Base-by-base conservation (phyloP, 208 protist species). In the Trypanosoma brucei region DNA sequence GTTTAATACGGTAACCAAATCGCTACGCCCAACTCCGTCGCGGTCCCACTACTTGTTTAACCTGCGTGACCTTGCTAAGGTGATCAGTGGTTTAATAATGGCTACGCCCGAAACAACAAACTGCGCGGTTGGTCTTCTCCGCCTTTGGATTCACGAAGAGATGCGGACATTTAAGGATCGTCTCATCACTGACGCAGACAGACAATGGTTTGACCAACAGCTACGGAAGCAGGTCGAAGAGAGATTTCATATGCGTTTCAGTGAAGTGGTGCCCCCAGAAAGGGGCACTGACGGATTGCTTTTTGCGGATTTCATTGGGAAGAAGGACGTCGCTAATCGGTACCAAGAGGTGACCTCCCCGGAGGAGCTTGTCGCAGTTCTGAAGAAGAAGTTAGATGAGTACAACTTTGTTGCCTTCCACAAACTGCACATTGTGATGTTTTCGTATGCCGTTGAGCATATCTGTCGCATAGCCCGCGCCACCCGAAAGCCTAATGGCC, bases 11-110 rank as follows among this genome's bases (percentile, higher is more conserved):
- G 93, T 98, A 40, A 76, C 76, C 52, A 76, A 78, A 39, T 95
- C 98, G 67, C 83, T 99, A 31, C 90, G 98, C 31, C 98, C 98
- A 37, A 99, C 97, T 0, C 98, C 98, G 3, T 59, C 92, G 3
- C 97, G 97, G 40, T 92, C 96, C n/a, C 98, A 99, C 79, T 99
- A 99, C 79, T 97, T 98, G 13, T 99, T 99, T 86, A 99, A 99
- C 75, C 66, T 99, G 51, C 89, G 98, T 59, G 98, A 99, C 76
- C 61, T 99, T 31, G 79, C 93, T 30, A 98, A 98, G 65, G 96
- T 99, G 55, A 91, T 99, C 59, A 94, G 96, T 55, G 98, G 98
- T n/a, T 48, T 99, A 6, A 68, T 97, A 34, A 94, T 87, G 68
- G 90, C 91, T 6, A 86, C 84, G 1, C 60, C 85, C 7, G 81